Evolutionary conservation across 768 basidiomycete species (phyloP), one percentile per base, ranked within the genome.

Genomic region (Myochromella boudieri): DNA sequence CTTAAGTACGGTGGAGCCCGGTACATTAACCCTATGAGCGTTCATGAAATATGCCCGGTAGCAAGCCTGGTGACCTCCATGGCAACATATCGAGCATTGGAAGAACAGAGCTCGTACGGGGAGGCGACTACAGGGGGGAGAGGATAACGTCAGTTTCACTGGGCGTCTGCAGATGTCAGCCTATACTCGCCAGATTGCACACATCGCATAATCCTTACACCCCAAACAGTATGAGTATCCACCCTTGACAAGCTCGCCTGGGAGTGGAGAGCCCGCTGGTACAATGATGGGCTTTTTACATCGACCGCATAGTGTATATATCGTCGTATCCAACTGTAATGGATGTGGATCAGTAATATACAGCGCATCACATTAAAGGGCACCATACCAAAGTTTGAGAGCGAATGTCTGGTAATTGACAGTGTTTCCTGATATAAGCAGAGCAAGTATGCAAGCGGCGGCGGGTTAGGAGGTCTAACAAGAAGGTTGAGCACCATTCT

Each of bases 21-120:
- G 47, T 56, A 58, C 17, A 60, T 48, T 37, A 64, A 43, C 32
- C 55, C 48, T 3, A n/a, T n/a, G 71, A 66, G 9, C 85, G 61
- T 22, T 75, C 72, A 9, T 53, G 76, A 67, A 87, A 58, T 82
- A 90, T 24, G 72, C 69, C 29, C 80, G 75, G 56, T 89, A 91
- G 64, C 91, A 93, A 15, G 76, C 73, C 54, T 85, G 84, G 54
- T 93, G 91, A 0, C 90, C 90, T 0, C 91, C 91, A 51, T 93
- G 91, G 33, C 77, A 68, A 60, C 91, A 93, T 1, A 86, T 67
- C 0, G 85, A 76, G 61, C 91, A 92, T 42, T 84, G 82, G 60
- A 91, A 85, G 2, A 88, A 64, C 4, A 90, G 68, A 0, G 78
- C 69, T 22, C 78, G 80, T 12, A 91, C 87, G 3, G 91, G 90